These are phyloP conservation scores for Cutaneotrichosporon cavernicola DNA, from an alignment of 1,284 basidiomycete genomes.

Conservation along the genomic window DNA sequence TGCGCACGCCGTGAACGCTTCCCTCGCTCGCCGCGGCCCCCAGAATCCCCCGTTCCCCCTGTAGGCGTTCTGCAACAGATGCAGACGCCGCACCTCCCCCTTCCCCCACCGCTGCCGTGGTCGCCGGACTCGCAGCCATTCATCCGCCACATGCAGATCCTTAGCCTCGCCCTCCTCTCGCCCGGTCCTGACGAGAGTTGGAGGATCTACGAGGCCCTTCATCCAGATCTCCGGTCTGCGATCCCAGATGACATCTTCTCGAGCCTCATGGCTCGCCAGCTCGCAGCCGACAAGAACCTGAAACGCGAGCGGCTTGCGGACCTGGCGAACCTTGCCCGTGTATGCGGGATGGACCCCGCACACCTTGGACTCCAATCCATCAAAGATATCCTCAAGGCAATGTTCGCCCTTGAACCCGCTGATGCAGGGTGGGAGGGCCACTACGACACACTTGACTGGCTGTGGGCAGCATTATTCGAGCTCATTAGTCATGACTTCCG, in stretches of 20 bases:
- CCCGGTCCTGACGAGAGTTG: constrained; percentile 36
- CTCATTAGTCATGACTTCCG: constrained; percentile 4
- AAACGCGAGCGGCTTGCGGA: constrained; percentile 23
- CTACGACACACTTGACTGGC: constrained; percentile 22
- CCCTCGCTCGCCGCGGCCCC: neutral
- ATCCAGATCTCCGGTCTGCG: constrained; percentile 34
- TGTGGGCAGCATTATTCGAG: constrained; percentile 20
- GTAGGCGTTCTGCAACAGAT: constrained; percentile 22
- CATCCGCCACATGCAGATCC: constrained; percentile 41
- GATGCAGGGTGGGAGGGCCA: constrained; percentile 1
- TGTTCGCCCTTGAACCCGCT: neutral
- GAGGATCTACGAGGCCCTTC: constrained; percentile 36
- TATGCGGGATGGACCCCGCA: constrained; percentile 32
- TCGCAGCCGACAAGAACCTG: constrained; percentile 11
- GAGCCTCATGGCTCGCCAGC: constrained; percentile 36
- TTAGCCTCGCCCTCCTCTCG: constrained; percentile 35
- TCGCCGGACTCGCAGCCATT: constrained; percentile 47
- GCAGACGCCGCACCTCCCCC: constrained; percentile 37
- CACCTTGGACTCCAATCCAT: constrained; percentile 18
- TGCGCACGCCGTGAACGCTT: constrained; percentile 18
- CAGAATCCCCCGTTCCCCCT: constrained; percentile 14
- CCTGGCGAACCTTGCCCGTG: constrained; percentile 32
- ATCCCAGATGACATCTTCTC: constrained; percentile 44
- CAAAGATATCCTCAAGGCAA: constrained; percentile 9
- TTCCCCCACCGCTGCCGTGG: constrained; percentile 46